Base-by-base conservation (phyloP, 192 early-diverging fungal species). In the Mortierella hygrophila region DNA sequence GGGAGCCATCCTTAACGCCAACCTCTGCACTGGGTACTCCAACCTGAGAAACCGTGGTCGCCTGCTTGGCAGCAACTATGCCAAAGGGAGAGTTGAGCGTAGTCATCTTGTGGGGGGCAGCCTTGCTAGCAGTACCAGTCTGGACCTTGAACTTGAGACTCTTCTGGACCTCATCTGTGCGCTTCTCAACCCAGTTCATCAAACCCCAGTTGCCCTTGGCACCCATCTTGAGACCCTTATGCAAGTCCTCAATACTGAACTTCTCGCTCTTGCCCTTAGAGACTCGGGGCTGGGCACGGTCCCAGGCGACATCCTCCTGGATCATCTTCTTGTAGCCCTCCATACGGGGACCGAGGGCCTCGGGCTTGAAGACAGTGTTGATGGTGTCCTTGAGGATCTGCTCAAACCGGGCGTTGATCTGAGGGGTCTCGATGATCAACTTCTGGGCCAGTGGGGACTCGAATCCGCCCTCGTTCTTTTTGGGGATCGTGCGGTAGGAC, bases 331-430 rank as follows among this genome's bases (percentile, higher is more conserved):
- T 72, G 76, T 87, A 86, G 11, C 76, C 88, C 15, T 82, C 76
- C 18, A 91, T 21, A 9, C 82, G 77, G 16, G 90, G 88, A 20
- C 75, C 38, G 7, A 91, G 55, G 15, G 85, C 83, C 16, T 68
- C 55, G 6, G 90, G 90, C 65, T 91, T 91, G 74, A 89, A 91
- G 60, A 89, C 82, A 44, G 81, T 73, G 49, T 77, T 87, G 70
- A 89, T 78, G 63, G 77, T 88, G 15, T 89, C 85, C 76, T 86
- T 88, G n/a, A 89, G 49, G 26, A 85, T 87, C 18, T 77, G 37
- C 75, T 91, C 85, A 70, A 91, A 91, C 35, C 63, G 75, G 6
- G 57, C 68, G 13, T 83, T 88, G 63, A 89, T 89, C 68, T 82
- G 79, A 35, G 85, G 77, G 16, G 77, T 88, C 42, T 81, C 76